Conservation (phyloP, 2,329 filamentous ascomycete species). For the Lachnellula subtilissima region DNA sequence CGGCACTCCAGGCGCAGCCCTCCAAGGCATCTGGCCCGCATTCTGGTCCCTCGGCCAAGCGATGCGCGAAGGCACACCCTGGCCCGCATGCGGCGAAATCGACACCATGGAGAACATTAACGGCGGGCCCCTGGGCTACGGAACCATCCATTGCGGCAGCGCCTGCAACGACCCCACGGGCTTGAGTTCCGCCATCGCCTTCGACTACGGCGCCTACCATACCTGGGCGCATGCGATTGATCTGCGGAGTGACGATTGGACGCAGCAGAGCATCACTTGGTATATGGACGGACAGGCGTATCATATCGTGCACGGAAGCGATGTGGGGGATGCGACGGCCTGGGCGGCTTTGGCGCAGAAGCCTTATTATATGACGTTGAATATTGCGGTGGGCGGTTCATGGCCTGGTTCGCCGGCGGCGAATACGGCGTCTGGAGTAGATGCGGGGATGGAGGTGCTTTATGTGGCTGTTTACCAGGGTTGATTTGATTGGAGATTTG, state of each 20-base stretch:
- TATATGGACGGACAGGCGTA: slow-evolving; percentile 21
- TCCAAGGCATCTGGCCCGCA: slow-evolving; percentile 24
- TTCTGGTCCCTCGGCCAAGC: slow-evolving; percentile 21
- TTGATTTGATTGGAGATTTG: too few species aligned
- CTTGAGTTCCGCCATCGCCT: slow-evolving; percentile 3
- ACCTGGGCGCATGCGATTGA: slow-evolving; percentile 23
- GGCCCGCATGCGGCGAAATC: slow-evolving; percentile 23
- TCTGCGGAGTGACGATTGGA: slow-evolving; percentile 16
- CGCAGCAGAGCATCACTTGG: slow-evolving; percentile 20
- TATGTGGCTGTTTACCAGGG: slow-evolving; percentile 21
- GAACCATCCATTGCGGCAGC: slow-evolving; percentile 19
- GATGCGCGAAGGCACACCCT: slow-evolving; percentile 12
- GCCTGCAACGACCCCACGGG: slow-evolving; percentile 16
- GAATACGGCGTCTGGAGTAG: slow-evolving; percentile 12
- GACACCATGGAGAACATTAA: slow-evolving; percentile 24
- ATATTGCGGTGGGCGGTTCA: slow-evolving; percentile 21
- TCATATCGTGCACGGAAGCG: slow-evolving; percentile 9
- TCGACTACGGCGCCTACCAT: slow-evolving; percentile 16
- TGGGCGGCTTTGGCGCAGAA: slow-evolving; percentile 13
- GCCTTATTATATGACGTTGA: slow-evolving; percentile 16
- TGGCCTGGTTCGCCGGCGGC: slow-evolving; percentile 13
- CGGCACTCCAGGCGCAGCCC: slow-evolving; percentile 6
- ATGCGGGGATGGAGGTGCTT: slow-evolving; percentile 20
- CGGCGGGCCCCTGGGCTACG: slow-evolving; percentile 11
- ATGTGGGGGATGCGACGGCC: slow-evolving; percentile 12